Base-by-base conservation (phyloP, 257 asterid species). In the Ballota nigra region DNA sequence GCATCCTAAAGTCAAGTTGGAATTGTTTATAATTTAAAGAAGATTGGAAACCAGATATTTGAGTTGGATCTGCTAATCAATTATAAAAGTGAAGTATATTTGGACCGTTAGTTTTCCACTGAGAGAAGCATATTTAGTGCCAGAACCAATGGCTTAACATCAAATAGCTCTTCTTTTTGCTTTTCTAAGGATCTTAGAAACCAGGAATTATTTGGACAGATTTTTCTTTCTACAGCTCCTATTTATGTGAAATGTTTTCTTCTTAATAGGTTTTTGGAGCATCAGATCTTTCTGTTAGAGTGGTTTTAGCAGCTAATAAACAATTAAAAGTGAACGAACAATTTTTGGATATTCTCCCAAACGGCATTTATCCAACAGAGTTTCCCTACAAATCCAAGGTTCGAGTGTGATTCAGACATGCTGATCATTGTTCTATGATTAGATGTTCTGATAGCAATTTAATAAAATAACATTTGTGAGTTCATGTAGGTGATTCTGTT, bases 371-470 rank as follows among this genome's bases (percentile, higher is more conserved):
- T 76, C 96, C 96, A 28, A 52, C 77, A 16, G 95, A 87, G 81
- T 89, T 87, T 68, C 86, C 83, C 24, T 89, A 87, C 76, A 86
- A 75, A 62, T 89, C 95, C n/a, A 87, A 89, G 93, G 97, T 87
- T 63, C 41, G 83, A 45, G 31, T 73, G 51, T 64, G 63, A 63
- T 67, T 63, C n/a, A n/a, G n/a, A 57, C 1, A 41, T 28, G 13
- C 63, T 51, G 16, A 53, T 72, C 57, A 16, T 62, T 69, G 4
- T 38, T 65, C 45, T 59, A 51, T 40, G 36, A 28, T 28, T 36
- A 66, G 41, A 16, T 38, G 16, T 60, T 4, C n/a, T 58, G 13
- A 9, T 58, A 8, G 6, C 8, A 12, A 8, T 56, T 53, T 63
- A 10, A 49, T 6, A n/a, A 2, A 55, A 60, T 81, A 71, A 80